A percentile compares a stretch with the other conserved stretches of the same genome.
Conservation (phyloP, 257 asterid species). For the Knoxia roxburghii region DNA sequence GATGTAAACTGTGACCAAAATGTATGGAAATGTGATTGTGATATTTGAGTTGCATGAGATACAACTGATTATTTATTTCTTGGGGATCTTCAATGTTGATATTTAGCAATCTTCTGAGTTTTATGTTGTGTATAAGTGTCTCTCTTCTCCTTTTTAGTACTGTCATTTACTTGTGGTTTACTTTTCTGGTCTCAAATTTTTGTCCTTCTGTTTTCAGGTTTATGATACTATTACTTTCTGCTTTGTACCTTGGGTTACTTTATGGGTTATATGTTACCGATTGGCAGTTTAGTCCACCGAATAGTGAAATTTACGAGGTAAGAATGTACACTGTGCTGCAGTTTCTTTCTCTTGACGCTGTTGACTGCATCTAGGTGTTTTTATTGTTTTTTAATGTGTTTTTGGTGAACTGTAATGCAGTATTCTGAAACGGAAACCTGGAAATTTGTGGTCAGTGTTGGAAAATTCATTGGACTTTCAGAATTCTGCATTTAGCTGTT, state of each 20-base stretch:
- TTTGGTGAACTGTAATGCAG: neutral
- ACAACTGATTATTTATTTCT: neutral
- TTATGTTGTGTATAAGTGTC: neutral
- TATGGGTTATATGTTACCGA: slow-evolving; percentile 74
- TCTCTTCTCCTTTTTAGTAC: neutral
- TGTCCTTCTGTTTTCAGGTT: slow-evolving; percentile 41
- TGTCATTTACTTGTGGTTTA: neutral
- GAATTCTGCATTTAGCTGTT: neutral
- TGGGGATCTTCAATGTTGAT: neutral
- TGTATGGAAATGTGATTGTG: neutral
- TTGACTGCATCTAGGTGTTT: neutral
- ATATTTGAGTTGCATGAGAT: neutral
- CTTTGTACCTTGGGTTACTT: slow-evolving; percentile 45
- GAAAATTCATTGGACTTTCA: neutral
- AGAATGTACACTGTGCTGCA: slow-evolving; percentile 9
- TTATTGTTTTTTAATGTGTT: neutral
- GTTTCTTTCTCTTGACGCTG: neutral
- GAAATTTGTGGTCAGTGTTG: too few relatives aligned
- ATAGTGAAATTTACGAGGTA: slow-evolving; percentile 48
- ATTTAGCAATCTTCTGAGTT: neutral
- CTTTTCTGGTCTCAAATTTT: neutral
- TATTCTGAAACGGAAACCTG: too few relatives aligned
- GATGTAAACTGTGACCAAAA: neutral
- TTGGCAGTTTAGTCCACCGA: slow-evolving; percentile 47
- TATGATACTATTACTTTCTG: slow-evolving; percentile 36